Conservation (phyloP, 2,329 filamentous ascomycete species). For the Neobulgaria alba region DNA sequence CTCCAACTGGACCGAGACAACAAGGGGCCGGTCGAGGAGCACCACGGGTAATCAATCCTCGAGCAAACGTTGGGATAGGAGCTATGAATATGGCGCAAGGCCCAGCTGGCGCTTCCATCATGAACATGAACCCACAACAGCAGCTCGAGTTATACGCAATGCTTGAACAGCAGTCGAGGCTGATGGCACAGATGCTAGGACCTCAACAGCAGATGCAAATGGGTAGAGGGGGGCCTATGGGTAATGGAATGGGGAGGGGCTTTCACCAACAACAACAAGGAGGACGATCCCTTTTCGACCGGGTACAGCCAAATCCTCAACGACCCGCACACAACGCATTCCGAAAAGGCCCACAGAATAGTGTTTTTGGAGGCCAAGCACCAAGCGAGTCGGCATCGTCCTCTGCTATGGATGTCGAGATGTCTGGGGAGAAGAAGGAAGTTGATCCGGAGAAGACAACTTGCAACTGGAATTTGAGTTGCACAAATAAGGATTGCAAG, state of each 20-base stretch:
- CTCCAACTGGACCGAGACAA: conserved; percentile 62
- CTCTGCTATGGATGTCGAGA: conserved; percentile 52
- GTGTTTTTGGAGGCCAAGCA: conserved; percentile 16
- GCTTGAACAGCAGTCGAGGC: conserved; percentile 77
- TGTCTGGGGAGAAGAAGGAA: conserved; percentile 44
- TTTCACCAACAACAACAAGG: conserved; percentile 34
- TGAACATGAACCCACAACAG: conserved; percentile 55
- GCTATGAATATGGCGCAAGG: conserved; percentile 34
- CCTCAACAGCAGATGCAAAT: conserved; percentile 40
- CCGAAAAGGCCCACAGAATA: conserved; percentile 13
- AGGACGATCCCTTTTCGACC: conserved; percentile 64
- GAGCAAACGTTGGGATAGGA: conserved; percentile 37
- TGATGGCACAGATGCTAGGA: conserved; percentile 63
- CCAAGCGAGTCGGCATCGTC: conserved; percentile 10
- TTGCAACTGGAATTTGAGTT: conserved; percentile 85
- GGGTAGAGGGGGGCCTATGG: conserved; percentile 26
- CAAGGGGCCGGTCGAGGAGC: conserved; percentile 30
- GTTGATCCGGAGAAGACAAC: conserved; percentile 53
- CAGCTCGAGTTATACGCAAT: conserved; percentile 68
- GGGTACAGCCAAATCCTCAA: conserved; percentile 44
- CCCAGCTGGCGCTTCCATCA: conserved; percentile 34
- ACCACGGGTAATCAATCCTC: conserved; percentile 36
- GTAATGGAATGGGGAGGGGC: conserved; percentile 37
- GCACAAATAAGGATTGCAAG: conserved; percentile 81
- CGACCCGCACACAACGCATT: conserved; percentile 14